These are phyloP conservation scores for Diutina pseudorugosa DNA, from an alignment of 1,139 yeast genomes.

Conservation along the genomic window DNA sequence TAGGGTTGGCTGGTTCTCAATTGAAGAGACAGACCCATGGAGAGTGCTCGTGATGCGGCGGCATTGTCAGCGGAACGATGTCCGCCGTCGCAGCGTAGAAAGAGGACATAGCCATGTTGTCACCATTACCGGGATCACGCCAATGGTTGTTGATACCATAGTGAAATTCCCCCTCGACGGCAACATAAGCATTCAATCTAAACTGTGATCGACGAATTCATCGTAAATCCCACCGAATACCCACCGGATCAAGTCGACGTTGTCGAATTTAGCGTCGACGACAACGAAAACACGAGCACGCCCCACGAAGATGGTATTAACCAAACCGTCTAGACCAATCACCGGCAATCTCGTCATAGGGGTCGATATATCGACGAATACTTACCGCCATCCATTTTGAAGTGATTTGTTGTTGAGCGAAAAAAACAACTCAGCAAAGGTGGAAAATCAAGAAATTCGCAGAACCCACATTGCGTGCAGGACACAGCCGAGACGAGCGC, in stretches of 20 bases:
- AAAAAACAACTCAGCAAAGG: slow-evolving; percentile 4
- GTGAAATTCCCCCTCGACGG: neutral
- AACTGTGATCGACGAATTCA: neutral
- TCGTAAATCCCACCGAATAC: neutral
- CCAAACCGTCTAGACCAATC: neutral
- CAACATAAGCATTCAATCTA: neutral
- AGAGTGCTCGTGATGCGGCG: neutral
- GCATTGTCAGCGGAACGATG: neutral
- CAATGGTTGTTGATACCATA: neutral
- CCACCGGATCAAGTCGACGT: neutral
- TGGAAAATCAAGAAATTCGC: neutral
- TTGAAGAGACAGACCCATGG: neutral
- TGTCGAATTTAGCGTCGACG: neutral
- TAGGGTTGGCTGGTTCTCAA: too few species aligned
- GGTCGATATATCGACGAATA: neutral
- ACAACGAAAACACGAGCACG: neutral
- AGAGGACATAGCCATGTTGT: neutral
- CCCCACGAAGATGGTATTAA: neutral
- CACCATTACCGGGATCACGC: neutral
- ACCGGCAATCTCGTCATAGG: neutral
- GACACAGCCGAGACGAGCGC: neutral
- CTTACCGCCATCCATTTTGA: slow-evolving; percentile 4
- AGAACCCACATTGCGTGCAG: neutral
- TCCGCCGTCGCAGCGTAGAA: neutral
- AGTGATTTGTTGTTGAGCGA: neutral